A percentile compares a stretch with the other conserved stretches of the same genome.
Conservation (phyloP, 495 filamentous ascomycete species). For the Endocarpon pusillum region DNA sequence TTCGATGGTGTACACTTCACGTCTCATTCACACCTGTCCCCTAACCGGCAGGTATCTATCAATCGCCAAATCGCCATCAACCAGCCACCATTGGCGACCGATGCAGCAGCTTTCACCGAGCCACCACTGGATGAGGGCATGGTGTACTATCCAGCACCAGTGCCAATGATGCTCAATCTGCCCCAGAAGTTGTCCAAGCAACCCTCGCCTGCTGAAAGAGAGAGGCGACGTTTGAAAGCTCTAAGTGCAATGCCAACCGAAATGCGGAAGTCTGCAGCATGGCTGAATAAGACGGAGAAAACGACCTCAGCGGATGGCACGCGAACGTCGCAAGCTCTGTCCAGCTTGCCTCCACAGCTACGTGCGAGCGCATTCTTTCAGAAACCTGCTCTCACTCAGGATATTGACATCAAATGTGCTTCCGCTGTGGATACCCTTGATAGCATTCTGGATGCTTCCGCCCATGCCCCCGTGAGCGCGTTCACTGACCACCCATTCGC, state of each 20-base stretch:
- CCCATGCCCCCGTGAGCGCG: conserved; percentile 75
- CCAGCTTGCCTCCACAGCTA: conserved; percentile 63
- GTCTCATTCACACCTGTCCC: conserved; percentile 17
- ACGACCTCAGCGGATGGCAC: conserved; percentile 6
- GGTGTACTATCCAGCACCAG: conserved; percentile 89
- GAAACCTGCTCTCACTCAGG: conserved; percentile 37
- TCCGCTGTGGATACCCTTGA: conserved; percentile 83
- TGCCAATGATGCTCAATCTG: conserved; percentile 82
- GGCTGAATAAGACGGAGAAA: conserved; percentile 17
- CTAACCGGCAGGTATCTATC: conserved; percentile 17
- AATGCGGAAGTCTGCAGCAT: conserved; percentile 25
- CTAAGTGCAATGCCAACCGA: conserved; percentile 32
- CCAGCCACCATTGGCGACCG: conserved; percentile 25
- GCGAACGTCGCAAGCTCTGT: conserved; percentile 6
- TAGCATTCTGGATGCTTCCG: conserved; percentile 87
- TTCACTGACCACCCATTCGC: conserved; percentile 87
- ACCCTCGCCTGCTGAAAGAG: conserved; percentile 39
- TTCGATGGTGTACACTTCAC: conserved; percentile 89
- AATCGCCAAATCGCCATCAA: conserved; percentile 21
- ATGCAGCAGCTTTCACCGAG: conserved; percentile 43
- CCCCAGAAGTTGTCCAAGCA: conserved; percentile 73
- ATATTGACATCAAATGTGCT: conserved; percentile 54
- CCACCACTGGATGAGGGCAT: conserved; percentile 54
- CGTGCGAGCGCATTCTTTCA: conserved; percentile 87
- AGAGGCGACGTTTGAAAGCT: conserved; percentile 52